Conservation (phyloP, 2,329 filamentous ascomycete genomes). For the Penicillium sp. region DNA sequence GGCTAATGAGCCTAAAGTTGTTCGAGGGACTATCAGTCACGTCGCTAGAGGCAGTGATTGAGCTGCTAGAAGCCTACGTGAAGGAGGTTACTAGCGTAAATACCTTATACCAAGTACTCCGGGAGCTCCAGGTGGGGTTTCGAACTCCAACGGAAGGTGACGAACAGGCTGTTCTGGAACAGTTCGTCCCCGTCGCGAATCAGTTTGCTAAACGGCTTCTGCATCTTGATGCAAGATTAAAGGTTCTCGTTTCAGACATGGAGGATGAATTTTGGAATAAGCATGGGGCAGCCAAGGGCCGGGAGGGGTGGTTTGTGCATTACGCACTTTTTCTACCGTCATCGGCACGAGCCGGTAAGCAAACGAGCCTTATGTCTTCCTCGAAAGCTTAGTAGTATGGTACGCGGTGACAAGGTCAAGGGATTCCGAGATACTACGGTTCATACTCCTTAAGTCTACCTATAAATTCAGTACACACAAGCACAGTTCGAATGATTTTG, state of each 20-base stretch:
- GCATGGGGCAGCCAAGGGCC: neutral
- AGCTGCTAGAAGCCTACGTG: conserved; percentile 7
- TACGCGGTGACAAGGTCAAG: neutral
- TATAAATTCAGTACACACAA: too few relatives aligned
- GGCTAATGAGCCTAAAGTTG: neutral
- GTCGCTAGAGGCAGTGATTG: conserved; percentile 9
- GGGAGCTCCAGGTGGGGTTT: conserved; percentile 6
- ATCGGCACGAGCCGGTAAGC: neutral
- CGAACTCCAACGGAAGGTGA: conserved; percentile 8
- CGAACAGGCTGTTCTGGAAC: conserved; percentile 8
- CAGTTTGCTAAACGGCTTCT: conserved; percentile 6
- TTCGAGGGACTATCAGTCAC: conserved; percentile 6
- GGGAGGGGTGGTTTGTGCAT: conserved; percentile 4
- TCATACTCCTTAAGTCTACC: too few relatives aligned
- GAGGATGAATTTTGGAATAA: conserved; percentile 8
- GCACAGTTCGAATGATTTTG: too few relatives aligned
- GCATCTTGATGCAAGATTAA: conserved; percentile 3
- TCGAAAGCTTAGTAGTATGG: neutral
- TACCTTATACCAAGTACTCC: conserved; percentile 1
- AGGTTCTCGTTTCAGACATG: conserved; percentile 6
- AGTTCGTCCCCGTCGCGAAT: conserved; percentile 6
- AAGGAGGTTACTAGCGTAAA: conserved; percentile 6
- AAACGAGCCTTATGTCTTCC: neutral
- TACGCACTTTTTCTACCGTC: neutral
- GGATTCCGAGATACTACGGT: too few relatives aligned